Conservation (phyloP, 305 asterid species). For the Fraxinus paxiana region DNA sequence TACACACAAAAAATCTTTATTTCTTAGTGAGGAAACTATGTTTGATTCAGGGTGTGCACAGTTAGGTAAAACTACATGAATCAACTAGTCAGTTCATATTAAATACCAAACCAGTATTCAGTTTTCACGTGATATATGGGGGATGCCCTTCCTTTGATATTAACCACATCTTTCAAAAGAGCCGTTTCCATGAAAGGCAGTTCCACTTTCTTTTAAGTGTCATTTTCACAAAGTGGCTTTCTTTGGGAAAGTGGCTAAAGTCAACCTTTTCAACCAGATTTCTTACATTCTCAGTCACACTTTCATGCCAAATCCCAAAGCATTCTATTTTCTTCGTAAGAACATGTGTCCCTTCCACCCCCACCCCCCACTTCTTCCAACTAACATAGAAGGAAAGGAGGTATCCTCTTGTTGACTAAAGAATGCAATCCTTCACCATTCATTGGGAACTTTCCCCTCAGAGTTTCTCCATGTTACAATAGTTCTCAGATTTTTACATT, state of each 20-base stretch:
- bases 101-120: neutral
- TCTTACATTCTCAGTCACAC: neutral
- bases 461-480: conserved; percentile 4
- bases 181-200: neutral
- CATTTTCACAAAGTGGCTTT: neutral
- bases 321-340: conserved; percentile 4
- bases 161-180: neutral
- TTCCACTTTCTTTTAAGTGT: neutral
- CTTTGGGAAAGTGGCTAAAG: neutral
- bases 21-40: neutral
- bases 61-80: neutral
- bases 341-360: neutral
- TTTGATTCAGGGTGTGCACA: neutral
- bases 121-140: neutral
- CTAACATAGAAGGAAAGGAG: neutral
- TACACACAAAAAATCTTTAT: neutral
- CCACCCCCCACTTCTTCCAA: conserved; percentile 1
- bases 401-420: conserved; percentile 1
- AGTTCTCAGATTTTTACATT: conserved; percentile 2
- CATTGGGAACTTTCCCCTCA: neutral
- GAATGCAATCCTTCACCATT: neutral
- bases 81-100: neutral
- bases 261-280: neutral
- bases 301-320: neutral
- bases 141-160: neutral